Conservation (phyloP, 2,329 filamentous ascomycete genomes). For the Exophiala aquamarina region DNA sequence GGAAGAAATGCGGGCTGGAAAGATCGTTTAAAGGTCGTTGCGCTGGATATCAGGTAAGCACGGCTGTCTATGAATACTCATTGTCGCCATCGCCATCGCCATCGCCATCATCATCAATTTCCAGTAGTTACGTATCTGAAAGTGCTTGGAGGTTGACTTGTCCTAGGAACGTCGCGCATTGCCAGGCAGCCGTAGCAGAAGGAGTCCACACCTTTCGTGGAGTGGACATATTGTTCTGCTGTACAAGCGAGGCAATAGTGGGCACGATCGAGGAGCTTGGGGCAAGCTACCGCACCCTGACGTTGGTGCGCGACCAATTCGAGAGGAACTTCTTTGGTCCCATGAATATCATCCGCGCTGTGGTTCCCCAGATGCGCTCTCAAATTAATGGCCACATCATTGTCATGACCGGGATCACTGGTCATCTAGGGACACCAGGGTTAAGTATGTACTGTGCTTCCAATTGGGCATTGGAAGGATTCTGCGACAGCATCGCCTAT, state of each 20-base stretch:
- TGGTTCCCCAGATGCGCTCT: slow-evolving; percentile 73
- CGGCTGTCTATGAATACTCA: background rate
- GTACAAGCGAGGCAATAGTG: slow-evolving; percentile 83
- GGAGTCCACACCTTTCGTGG: slow-evolving; percentile 80
- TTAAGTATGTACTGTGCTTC: slow-evolving; percentile 88
- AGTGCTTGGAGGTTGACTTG: background rate
- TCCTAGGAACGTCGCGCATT: slow-evolving; percentile 58
- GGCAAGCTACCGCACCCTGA: slow-evolving; percentile 69
- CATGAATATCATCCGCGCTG: slow-evolving; percentile 91
- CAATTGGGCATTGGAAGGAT: slow-evolving; percentile 93
- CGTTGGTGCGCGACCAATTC: slow-evolving; percentile 85
- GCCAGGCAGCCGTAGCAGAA: slow-evolving; percentile 83
- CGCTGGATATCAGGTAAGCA: slow-evolving; percentile 55
- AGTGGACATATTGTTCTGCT: slow-evolving; percentile 88
- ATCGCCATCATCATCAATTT: too few relatives aligned
- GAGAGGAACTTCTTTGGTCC: slow-evolving; percentile 94
- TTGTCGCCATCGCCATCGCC: background rate
- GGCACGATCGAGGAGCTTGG: slow-evolving; percentile 89
- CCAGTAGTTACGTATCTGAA: background rate
- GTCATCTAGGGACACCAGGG: slow-evolving; percentile 88
- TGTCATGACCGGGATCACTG: slow-evolving; percentile 83
- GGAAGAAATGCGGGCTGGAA: slow-evolving; percentile 70
- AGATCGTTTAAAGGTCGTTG: slow-evolving; percentile 68
- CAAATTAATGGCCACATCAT: slow-evolving; percentile 88
- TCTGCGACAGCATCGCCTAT: slow-evolving; percentile 91